These are phyloP conservation scores for Cryptococcus neoformans DNA, from an alignment of 1,284 basidiomycete species.

Conservation along the genomic window DNA sequence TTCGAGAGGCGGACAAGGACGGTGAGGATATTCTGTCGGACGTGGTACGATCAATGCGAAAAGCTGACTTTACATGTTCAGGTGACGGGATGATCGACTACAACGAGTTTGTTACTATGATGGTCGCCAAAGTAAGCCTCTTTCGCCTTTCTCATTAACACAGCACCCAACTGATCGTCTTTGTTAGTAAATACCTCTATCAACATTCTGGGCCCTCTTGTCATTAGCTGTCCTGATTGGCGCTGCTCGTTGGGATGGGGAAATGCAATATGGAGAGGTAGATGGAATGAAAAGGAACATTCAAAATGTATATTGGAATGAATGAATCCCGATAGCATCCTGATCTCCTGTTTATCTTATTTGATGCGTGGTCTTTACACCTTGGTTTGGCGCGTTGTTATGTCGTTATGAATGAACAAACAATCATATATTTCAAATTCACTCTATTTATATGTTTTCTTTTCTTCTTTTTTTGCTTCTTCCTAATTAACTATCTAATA, in stretches of 20 bases:
- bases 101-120: constrained; percentile 56
- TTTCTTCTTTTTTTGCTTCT: too few species aligned
- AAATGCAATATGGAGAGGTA: neutral
- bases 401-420: too few species aligned
- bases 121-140: constrained; percentile 43
- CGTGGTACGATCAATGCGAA: neutral
- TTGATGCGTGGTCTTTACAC: too few species aligned
- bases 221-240: neutral
- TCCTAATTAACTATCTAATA: neutral
- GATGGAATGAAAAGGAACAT: neutral
- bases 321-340: neutral
- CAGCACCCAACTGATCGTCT: neutral
- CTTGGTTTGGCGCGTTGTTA: too few species aligned
- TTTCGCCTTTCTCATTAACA: neutral
- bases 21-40: constrained; percentile 44
- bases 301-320: neutral
- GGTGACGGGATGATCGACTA: constrained; percentile 50
- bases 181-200: neutral
- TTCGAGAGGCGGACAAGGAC: constrained; percentile 94
- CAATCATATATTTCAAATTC: too few species aligned
- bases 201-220: neutral
- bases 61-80: constrained; percentile 5
- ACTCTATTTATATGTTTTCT: too few species aligned
- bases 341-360: too few species aligned
- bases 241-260: neutral